These are phyloP conservation scores for Trichophyton simii DNA, from an alignment of 2,329 filamentous ascomycete genomes.

Conservation along the genomic window DNA sequence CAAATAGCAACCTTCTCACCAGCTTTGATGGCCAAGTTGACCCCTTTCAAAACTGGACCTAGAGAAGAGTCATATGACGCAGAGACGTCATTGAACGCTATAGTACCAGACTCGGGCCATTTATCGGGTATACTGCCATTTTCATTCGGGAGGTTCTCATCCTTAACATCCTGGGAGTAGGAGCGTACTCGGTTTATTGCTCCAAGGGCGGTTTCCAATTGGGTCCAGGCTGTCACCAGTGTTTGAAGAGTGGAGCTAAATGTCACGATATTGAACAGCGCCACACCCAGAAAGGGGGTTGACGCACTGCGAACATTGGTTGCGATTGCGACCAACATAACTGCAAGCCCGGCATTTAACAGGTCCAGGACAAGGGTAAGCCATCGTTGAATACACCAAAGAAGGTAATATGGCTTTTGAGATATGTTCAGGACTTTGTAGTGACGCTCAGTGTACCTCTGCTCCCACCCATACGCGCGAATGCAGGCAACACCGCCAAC, in stretches of 20 bases:
- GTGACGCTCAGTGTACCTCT: neutral
- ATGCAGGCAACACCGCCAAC: neutral
- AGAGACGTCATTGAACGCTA: constrained; percentile 1
- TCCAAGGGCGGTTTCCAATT: neutral
- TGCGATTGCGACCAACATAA: neutral
- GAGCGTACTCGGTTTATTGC: constrained; percentile 1
- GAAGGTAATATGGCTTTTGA: constrained; percentile 3
- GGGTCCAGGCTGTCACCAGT: neutral
- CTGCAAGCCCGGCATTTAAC: neutral
- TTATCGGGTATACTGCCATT: constrained; percentile 11
- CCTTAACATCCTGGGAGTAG: neutral
- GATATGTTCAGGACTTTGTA: constrained; percentile 1
- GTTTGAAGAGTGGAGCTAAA: neutral
- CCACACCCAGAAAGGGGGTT: neutral
- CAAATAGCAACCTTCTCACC: constrained; percentile 14
- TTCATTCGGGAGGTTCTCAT: constrained; percentile 9
- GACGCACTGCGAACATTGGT: neutral
- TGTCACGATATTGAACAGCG: neutral
- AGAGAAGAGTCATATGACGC: neutral
- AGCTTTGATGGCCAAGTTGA: constrained; percentile 7
- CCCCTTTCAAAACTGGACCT: constrained; percentile 4
- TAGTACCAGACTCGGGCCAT: constrained; percentile 13
- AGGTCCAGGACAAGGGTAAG: constrained; percentile 1
- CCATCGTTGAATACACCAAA: constrained; percentile 4
- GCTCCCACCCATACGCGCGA: neutral